These are phyloP conservation scores for Laguncularia racemosa DNA, from an alignment of 345 rosid species.

Conservation along the genomic window DNA sequence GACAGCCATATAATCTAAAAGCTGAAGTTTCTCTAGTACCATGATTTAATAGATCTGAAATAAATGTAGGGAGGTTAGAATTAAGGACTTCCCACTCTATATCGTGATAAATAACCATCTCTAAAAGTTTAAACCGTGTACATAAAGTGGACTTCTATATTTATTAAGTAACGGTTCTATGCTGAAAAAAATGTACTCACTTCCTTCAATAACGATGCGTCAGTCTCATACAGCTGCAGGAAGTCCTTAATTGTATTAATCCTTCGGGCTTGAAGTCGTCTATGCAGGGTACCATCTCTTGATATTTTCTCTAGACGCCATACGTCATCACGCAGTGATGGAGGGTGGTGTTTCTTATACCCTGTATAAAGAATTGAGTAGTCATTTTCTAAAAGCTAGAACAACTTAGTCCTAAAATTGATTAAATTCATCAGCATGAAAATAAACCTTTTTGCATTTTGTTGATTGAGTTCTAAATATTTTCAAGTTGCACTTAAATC, in stretches of 20 bases:
- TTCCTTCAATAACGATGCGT: constrained; percentile 15
- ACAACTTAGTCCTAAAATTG: no score
- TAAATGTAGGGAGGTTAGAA: no score
- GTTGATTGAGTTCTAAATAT: no score
- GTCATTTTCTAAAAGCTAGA: no score
- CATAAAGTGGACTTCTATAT: neutral
- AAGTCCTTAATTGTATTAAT: constrained; percentile 22
- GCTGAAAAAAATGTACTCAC: constrained; percentile 29
- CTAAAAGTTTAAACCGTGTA: neutral
- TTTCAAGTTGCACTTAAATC: no score
- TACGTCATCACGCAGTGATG: constrained; percentile 20
- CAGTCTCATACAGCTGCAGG: constrained; percentile 12
- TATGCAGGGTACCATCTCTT: constrained; percentile 25
- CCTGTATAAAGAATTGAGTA: constrained; percentile 10
- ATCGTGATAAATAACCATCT: no score
- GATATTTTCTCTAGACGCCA: constrained; percentile 39
- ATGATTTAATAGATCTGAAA: no score
- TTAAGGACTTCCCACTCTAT: no score
- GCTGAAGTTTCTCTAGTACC: no score
- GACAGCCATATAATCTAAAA: no score
- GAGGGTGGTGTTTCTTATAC: constrained; percentile 40
- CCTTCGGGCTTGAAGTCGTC: constrained; percentile 14
- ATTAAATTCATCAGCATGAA: no score
- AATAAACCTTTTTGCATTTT: no score
- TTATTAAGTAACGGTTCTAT: neutral